These are phyloP conservation scores for Lupinus albus DNA, from an alignment of 306 rosid genomes.

Conservation along the genomic window DNA sequence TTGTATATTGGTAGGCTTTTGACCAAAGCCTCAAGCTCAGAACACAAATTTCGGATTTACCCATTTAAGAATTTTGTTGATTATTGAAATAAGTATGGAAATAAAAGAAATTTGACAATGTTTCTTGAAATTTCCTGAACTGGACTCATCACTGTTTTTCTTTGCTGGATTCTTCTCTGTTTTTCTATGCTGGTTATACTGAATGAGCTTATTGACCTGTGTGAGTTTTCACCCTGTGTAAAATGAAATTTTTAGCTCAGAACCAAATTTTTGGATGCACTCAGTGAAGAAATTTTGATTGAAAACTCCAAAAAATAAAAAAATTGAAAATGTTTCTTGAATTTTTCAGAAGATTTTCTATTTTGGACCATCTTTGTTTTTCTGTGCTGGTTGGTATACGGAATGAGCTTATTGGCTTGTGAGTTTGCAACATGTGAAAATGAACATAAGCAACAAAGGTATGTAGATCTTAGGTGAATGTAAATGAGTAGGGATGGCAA, in stretches of 20 bases:
- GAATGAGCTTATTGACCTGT: slow-evolving; percentile 1
- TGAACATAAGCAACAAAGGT: background rate
- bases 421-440: slow-evolving; percentile 8
- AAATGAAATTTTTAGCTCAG: background rate
- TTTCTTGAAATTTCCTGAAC: slow-evolving; percentile 9
- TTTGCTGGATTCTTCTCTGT: background rate
- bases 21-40: background rate
- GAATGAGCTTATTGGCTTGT: background rate
- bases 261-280: slow-evolving; percentile 5
- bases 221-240: slow-evolving; percentile 8
- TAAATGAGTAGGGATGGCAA: background rate
- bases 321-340: background rate
- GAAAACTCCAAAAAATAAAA: background rate
- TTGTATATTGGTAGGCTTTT: background rate
- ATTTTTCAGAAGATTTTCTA: background rate
- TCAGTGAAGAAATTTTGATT: background rate
- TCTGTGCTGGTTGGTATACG: background rate
- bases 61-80: background rate
- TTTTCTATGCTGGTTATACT: slow-evolving; percentile 5
- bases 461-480: slow-evolving; percentile 19
- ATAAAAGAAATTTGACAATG: background rate
- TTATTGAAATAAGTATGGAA: background rate
- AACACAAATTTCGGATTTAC: background rate
- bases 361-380: background rate
- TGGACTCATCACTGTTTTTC: background rate